These are phyloP conservation scores for Arachis stenosperma DNA, from an alignment of 306 rosid genomes.

Conservation along the genomic window DNA sequence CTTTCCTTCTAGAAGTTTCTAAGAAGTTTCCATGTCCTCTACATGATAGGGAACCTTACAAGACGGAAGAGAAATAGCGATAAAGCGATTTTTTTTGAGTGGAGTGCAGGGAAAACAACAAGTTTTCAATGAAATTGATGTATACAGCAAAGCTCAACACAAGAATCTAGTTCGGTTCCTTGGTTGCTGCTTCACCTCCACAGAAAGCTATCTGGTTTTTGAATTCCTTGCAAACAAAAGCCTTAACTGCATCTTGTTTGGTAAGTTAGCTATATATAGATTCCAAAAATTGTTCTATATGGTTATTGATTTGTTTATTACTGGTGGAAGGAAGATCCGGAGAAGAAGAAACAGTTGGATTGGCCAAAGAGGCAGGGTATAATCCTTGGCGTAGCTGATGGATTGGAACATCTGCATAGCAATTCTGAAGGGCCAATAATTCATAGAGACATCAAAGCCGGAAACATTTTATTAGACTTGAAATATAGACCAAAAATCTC, in stretches of 20 bases:
- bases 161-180: constrained; percentile 28
- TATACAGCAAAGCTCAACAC: constrained; percentile 50
- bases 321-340: not conserved
- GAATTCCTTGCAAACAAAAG: not conserved
- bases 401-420: constrained; percentile 50
- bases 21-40: no score
- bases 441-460: constrained; percentile 59
- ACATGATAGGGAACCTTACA: constrained; percentile 42
- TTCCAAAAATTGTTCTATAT: not conserved
- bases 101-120: constrained; percentile 30
- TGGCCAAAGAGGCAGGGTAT: constrained; percentile 53
- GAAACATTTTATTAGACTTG: constrained; percentile 52
- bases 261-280: not conserved
- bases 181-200: not conserved
- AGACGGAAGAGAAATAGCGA: constrained; percentile 55
- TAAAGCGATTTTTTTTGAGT: constrained; percentile 39
- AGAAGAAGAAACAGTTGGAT: constrained; percentile 15
- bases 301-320: not conserved
- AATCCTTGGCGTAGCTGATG: constrained; percentile 48
- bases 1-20: no score
- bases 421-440: constrained; percentile 41
- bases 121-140: constrained; percentile 48
- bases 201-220: not conserved
- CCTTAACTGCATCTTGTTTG: not conserved
- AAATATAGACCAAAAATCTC: constrained; percentile 52